These are phyloP conservation scores for Rhodotorula taiwanensis DNA, from an alignment of 768 basidiomycete species.

Conservation along the genomic window DNA sequence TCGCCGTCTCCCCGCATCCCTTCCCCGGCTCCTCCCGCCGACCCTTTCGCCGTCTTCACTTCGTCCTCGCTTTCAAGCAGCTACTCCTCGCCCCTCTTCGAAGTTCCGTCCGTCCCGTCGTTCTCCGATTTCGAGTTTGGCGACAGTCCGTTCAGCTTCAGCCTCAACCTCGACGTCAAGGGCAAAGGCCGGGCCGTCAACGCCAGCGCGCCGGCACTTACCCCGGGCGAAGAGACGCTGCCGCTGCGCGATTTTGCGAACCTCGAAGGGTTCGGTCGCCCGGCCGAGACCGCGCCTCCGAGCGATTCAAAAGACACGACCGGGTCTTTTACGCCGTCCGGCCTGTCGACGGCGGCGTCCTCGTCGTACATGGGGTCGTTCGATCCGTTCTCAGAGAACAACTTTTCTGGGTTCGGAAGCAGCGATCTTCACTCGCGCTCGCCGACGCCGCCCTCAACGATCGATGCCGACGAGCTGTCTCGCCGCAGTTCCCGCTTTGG, in stretches of 20 bases:
- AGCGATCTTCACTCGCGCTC: conserved; percentile 19
- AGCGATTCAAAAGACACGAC: not conserved
- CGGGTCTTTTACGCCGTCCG: conserved; percentile 18
- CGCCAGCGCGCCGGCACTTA: too few species aligned
- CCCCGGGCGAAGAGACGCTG: not conserved
- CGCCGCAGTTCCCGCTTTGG: conserved; percentile 40
- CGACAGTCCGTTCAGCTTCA: conserved; percentile 76
- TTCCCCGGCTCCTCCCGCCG: conserved; percentile 7
- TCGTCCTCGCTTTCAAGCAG: not conserved
- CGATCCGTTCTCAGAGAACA: conserved; percentile 40
- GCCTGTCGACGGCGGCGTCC: conserved; percentile 3
- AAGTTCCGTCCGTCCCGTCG: conserved; percentile 36
- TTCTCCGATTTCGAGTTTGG: conserved; percentile 89
- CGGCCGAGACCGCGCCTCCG: not conserved
- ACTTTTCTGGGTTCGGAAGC: conserved; percentile 1
- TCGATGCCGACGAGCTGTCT: conserved; percentile 18
- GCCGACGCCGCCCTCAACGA: conserved; percentile 26
- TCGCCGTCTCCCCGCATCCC: conserved; percentile 9
- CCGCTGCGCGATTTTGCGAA: conserved; percentile 31
- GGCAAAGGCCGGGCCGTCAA: conserved; percentile 24
- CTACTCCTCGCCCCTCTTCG: conserved; percentile 1
- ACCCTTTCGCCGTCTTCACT: conserved; percentile 47
- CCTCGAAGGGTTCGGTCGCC: conserved; percentile 13
- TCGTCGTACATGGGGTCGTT: conserved; percentile 40
- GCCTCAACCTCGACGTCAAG: conserved; percentile 48